These are phyloP conservation scores for Picea abies DNA, from an alignment of 83 land plant genomes.

Conservation along the genomic window DNA sequence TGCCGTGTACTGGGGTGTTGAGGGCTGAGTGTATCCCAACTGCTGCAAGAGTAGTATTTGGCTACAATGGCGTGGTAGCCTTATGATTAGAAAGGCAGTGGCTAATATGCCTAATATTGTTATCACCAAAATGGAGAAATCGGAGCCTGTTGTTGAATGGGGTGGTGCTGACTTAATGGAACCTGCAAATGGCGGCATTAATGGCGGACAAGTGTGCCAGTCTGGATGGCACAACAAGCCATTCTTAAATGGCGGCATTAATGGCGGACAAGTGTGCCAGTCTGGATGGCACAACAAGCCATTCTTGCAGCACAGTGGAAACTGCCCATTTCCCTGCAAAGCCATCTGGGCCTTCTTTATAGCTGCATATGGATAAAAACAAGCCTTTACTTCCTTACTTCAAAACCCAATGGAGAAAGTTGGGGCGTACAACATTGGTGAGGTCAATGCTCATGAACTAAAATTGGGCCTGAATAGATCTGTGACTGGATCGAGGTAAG, in stretches of 20 bases:
- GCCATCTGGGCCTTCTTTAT: not conserved
- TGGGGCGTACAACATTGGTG: not conserved
- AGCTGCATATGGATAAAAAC: not conserved
- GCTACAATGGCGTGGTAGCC: too few species aligned
- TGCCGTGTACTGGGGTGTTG: too few species aligned
- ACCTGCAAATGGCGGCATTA: not conserved
- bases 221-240: too few species aligned
- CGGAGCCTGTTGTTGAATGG: conserved; percentile 21
- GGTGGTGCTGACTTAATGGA: not conserved
- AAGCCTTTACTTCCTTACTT: not conserved
- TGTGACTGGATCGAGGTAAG: not conserved
- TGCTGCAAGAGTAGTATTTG: too few species aligned
- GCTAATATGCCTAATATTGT: conserved; percentile 61
- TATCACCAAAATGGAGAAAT: conserved; percentile 54
- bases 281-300: too few species aligned
- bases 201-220: not conserved
- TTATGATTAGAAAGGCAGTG: conserved; percentile 52
- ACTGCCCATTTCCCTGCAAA: not conserved
- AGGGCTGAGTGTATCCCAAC: too few species aligned
- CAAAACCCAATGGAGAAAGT: not conserved
- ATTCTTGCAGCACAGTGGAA: too few species aligned
- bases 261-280: not conserved
- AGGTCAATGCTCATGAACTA: not conserved
- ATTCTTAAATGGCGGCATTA: too few species aligned
- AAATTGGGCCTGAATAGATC: not conserved